Conservation (phyloP, 306 rosid species). For the Carpinus fangiana region DNA sequence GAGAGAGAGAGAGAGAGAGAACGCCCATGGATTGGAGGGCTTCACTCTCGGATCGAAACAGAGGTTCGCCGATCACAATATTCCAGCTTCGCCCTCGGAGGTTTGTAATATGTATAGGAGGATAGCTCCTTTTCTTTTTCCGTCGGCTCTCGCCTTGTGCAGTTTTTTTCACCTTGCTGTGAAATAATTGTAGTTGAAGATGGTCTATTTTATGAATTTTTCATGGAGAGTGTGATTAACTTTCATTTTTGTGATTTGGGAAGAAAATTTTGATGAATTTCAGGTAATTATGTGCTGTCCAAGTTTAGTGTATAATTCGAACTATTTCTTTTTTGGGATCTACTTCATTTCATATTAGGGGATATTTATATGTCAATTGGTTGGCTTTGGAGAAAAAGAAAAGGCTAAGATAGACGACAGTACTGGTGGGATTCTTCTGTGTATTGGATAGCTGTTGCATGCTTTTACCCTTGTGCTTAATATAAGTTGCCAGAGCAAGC, state of each 20-base stretch:
- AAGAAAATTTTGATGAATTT: background rate
- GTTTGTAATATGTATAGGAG: conserved; percentile 16
- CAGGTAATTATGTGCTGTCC: background rate
- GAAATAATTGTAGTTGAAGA: background rate
- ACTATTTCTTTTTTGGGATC: background rate
- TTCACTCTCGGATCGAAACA: too few species aligned
- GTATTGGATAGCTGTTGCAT: too few species aligned
- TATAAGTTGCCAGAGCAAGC: too few species aligned
- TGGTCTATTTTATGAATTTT: background rate
- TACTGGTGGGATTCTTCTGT: too few species aligned
- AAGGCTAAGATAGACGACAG: too few species aligned
- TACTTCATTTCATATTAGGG: too few species aligned
- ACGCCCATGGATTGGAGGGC: too few species aligned
- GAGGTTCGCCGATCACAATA: conserved; percentile 39
- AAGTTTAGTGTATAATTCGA: background rate
- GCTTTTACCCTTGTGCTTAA: too few species aligned
- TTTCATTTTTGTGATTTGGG: background rate
- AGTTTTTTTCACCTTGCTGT: background rate
- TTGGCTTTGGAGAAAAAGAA: too few species aligned
- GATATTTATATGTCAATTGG: too few species aligned
- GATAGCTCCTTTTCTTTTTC: too few species aligned
- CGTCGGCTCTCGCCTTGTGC: too few species aligned
- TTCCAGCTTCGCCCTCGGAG: conserved; percentile 79
- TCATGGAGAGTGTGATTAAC: background rate
- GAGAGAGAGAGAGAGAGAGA: conserved; percentile 25